Evolutionary conservation across 176 grass and related monocot species (phyloP).

Genomic region (Pharus latifolius): DNA sequence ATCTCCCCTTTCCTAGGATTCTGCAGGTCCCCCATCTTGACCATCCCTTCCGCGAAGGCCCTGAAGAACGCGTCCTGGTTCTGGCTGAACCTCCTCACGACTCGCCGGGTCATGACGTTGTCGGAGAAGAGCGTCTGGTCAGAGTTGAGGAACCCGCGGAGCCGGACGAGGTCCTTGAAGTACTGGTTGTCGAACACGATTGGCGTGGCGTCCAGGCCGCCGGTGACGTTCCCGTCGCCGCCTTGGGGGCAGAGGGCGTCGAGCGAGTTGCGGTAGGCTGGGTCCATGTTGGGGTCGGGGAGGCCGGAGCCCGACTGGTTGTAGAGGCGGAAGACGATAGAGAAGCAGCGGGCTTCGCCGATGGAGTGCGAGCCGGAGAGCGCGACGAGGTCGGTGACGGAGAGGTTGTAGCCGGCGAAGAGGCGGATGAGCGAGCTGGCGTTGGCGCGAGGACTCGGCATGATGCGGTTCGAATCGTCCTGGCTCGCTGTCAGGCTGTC

Average conservation of each 20-base stretch:
- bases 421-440: conserved; percentile 50
- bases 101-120: conserved; percentile 18
- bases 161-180: conserved; percentile 77
- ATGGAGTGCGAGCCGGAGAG: conserved; percentile 89
- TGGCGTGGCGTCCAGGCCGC: conserved; percentile 62
- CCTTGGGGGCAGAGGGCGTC: conserved; percentile 48
- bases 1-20: conserved; percentile 67
- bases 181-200: conserved; percentile 82
- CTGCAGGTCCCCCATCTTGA: conserved; percentile 85
- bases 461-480: conserved; percentile 59
- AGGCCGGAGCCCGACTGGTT: conserved; percentile 76
- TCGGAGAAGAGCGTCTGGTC: conserved; percentile 93
- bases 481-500: conserved; percentile 78
- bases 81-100: conserved; percentile 34
- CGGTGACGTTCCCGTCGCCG: conserved; percentile 57
- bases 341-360: conserved; percentile 83
- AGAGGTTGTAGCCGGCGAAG: conserved; percentile 63
- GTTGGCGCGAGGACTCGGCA: conserved; percentile 83
- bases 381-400: conserved; percentile 63
- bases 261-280: conserved; percentile 30
- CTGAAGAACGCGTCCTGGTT: conserved; percentile 68
- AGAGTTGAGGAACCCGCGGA: conserved; percentile 83
- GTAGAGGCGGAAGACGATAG: conserved; percentile 86
- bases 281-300: conserved; percentile 86
- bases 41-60: conserved; percentile 73